A percentile compares a stretch with the other conserved stretches of the same genome.
Evolutionary conservation across 2,329 filamentous ascomycete genomes (phyloP).

Genomic region (Mycocentrospora acerina): DNA sequence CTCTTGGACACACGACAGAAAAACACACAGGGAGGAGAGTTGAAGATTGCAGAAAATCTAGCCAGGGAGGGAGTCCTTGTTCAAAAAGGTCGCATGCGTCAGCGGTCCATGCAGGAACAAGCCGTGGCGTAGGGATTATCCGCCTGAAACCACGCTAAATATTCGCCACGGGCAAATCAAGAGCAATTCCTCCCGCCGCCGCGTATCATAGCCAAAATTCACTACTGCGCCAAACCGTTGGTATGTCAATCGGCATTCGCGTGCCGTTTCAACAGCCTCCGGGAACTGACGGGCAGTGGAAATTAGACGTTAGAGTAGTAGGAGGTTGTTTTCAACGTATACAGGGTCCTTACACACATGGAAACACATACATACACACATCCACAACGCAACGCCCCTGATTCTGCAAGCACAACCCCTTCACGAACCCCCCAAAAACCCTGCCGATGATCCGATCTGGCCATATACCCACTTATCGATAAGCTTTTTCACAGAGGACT

Average conservation of each 20-base stretch:
- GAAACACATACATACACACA: background rate
- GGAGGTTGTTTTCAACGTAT: background rate
- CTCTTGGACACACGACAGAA: conserved; percentile 17
- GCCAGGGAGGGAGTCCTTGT: conserved; percentile 9
- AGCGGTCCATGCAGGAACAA: conserved; percentile 19
- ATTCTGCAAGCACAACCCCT: conserved; percentile 1
- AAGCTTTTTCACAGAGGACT: conserved; percentile 7
- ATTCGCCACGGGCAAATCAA: conserved; percentile 24
- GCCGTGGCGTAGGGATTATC: conserved; percentile 19
- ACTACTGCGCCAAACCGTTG: conserved; percentile 2
- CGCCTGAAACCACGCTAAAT: conserved; percentile 17
- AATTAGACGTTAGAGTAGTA: background rate
- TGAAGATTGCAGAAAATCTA: conserved; percentile 16
- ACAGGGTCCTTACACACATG: too few relatives aligned
- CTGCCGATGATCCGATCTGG: conserved; percentile 28
- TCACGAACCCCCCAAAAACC: background rate
- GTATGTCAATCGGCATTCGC: conserved; percentile 3
- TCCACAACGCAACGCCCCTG: background rate
- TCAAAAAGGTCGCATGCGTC: conserved; percentile 16
- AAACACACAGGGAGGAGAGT: conserved; percentile 11
- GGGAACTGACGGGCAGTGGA: too few relatives aligned
- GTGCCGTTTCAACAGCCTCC: background rate
- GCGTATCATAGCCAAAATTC: conserved; percentile 6
- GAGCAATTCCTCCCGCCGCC: conserved; percentile 9
- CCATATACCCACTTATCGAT: conserved; percentile 18